Percentiles rank a stretch among this genome's conserved stretches.
Evolutionary conservation across 129 eudicot species (phyloP).

Genomic region (Apium graveolens): DNA sequence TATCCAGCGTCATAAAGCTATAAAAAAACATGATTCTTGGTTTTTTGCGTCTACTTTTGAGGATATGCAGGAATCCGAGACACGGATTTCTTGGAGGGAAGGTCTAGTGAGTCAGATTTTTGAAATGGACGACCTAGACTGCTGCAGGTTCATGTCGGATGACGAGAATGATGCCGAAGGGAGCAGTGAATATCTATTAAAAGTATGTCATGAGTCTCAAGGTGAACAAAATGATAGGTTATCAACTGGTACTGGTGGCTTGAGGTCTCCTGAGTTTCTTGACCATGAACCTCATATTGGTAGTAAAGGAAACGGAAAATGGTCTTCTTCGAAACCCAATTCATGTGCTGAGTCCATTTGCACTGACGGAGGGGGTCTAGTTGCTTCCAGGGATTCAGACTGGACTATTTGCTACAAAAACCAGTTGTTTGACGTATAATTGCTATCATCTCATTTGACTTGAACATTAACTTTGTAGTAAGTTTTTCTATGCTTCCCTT

Average conservation of each 20-base stretch:
- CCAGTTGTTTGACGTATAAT: conserved; percentile 33
- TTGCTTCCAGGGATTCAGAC: conserved; percentile 59
- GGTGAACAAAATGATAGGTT: conserved; percentile 5
- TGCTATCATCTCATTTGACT: conserved; percentile 16
- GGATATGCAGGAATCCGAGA: conserved; percentile 43
- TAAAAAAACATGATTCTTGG: conserved; percentile 35
- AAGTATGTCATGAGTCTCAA: conserved; percentile 6
- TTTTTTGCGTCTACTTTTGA: conserved; percentile 37
- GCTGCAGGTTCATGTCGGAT: conserved; percentile 71
- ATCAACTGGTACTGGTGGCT: conserved; percentile 1
- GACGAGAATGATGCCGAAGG: conserved; percentile 52
- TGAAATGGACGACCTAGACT: conserved; percentile 71
- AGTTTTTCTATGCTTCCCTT: conserved; percentile 11
- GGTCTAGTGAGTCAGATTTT: conserved; percentile 33
- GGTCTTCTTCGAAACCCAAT: conserved; percentile 18
- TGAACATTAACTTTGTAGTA: conserved; percentile 11
- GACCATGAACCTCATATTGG: conserved; percentile 27
- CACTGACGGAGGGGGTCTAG: conserved; percentile 46
- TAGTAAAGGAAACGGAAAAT: conserved; percentile 20
- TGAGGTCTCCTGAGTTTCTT: conserved; percentile 24
- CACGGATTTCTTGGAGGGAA: conserved; percentile 80
- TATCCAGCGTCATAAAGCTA: conserved; percentile 16
- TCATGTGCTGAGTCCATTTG: conserved; percentile 59
- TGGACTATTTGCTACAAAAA: conserved; percentile 49
- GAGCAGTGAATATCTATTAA: conserved; percentile 4